Evolutionary conservation across 805 yeast species (phyloP), one percentile per base, ranked within the genome.

Genomic region (Wickerhamiella spandovensis): DNA sequence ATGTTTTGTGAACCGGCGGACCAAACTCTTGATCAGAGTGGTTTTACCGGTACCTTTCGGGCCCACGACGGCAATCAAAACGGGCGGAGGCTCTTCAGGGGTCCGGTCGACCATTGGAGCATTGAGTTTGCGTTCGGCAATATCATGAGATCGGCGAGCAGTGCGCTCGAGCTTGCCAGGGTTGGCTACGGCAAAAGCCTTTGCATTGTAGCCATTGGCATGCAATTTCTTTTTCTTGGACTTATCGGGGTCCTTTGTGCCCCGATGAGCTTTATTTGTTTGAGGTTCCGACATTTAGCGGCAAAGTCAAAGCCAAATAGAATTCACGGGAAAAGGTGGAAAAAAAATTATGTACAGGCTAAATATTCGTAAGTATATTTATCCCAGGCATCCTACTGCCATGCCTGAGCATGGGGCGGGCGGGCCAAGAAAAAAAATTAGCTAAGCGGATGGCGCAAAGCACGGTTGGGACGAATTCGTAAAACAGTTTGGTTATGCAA

Each of bases 1-100:
- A 25, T 94, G 86, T 66, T 92, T 92, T 5, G 97, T 79, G 66
- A 86, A 75, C 64, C 97, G 72, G 66, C 90, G 76, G 5, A 92
- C 87, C 50, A 92, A 71, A 6, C 97, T 87, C 64, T 87, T 82
- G 61, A 92, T 86, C 61, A 92, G 72, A 0, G 97, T 90, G 15
- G 97, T 79, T 64, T 92, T 92, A 56, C 99, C 99, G 0, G 97
- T 92, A 15, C 99, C 99, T 9, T 95, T 95, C 12, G 99, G 99
- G 0, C 99, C 99, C 12, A 92, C 96, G 7, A 92, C 95, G 0
- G 96, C 96, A 22, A 92, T 87, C 51, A 92, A 81, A 21, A 92
- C 82, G 42, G 99, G 99, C 20, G 97, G 97, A 3, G 97, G 96
- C 61, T 90, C 96, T 51, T 90, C 97, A 0, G 97, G 97, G 0